Evolutionary conservation across 2,329 filamentous ascomycete genomes (phyloP).

Genomic region (Trichoderma atroviride): DNA sequence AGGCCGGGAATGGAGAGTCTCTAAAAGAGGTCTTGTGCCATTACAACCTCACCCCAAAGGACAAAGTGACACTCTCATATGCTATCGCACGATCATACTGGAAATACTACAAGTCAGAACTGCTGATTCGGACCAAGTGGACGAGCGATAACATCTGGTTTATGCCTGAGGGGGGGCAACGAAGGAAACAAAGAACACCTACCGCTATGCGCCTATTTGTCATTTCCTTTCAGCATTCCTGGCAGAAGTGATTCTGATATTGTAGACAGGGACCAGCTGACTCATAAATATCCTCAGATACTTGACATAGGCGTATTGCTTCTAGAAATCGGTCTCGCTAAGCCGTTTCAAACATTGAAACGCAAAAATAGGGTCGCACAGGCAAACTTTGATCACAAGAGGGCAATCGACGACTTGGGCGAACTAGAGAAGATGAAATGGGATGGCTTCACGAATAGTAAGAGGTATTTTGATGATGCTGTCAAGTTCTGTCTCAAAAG

Average conservation of each 20-base stretch:
- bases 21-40: not conserved
- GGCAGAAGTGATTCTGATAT: not conserved
- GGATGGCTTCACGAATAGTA: not conserved
- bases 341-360: not conserved
- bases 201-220: not conserved
- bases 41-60: constrained; percentile 22
- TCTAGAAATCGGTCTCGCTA: constrained; percentile 5
- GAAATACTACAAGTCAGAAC: constrained; percentile 29
- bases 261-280: not conserved
- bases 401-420: not conserved
- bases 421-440: not conserved
- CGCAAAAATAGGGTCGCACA: not conserved
- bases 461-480: not conserved
- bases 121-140: constrained; percentile 26
- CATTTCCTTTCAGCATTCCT: not conserved
- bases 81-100: constrained; percentile 26
- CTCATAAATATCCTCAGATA: not conserved
- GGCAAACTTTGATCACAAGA: not conserved
- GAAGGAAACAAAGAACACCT: not conserved
- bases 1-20: not conserved
- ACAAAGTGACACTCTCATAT: constrained; percentile 27
- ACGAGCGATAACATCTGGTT: constrained; percentile 29
- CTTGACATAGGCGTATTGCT: not conserved
- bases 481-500: not conserved
- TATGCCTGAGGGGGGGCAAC: constrained; percentile 13